Evolutionary conservation across 768 basidiomycete species (phyloP).

Genomic region (Pleurotus sapidus): DNA sequence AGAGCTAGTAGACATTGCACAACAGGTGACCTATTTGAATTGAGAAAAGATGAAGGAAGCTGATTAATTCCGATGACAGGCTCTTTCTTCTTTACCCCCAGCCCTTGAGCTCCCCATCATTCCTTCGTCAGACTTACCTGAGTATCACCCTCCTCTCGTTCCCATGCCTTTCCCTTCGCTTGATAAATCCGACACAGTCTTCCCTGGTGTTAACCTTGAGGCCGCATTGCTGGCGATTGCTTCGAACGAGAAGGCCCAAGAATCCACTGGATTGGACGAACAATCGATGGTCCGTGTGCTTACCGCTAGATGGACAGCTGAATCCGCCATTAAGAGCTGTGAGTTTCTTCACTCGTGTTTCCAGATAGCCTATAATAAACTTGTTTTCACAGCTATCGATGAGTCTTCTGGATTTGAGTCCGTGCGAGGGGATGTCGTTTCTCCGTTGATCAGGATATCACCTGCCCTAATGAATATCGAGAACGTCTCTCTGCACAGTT

Average conservation of each 20-base stretch:
- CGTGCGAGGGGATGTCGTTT: slow-evolving; percentile 61
- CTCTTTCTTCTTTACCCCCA: slow-evolving; percentile 38
- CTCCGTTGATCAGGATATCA: slow-evolving; percentile 76
- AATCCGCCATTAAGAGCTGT: slow-evolving; percentile 77
- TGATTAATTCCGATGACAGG: slow-evolving; percentile 28
- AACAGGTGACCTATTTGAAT: slow-evolving; percentile 42
- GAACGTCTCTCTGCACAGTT: slow-evolving; percentile 83
- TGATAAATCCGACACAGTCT: slow-evolving; percentile 16
- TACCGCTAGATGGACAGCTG: slow-evolving; percentile 65
- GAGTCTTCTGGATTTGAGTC: slow-evolving; percentile 50
- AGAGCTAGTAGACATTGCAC: slow-evolving; percentile 50
- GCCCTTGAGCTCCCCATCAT: slow-evolving; percentile 34
- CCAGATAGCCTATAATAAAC: not conserved
- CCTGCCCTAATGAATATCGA: slow-evolving; percentile 90
- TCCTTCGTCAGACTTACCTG: slow-evolving; percentile 30
- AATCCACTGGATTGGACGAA: slow-evolving; percentile 62
- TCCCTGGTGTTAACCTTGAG: slow-evolving; percentile 50
- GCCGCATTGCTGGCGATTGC: slow-evolving; percentile 56
- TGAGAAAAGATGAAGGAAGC: not conserved
- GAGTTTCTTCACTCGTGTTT: slow-evolving; percentile 24
- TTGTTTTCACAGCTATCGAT: slow-evolving; percentile 47
- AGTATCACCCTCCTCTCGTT: slow-evolving; percentile 42
- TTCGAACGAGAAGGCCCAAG: slow-evolving; percentile 51
- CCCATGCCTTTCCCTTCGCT: slow-evolving; percentile 37
- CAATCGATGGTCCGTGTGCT: slow-evolving; percentile 53